Evolutionary conservation across 805 yeast species (phyloP).

Genomic region (Candida qinlingensis): DNA sequence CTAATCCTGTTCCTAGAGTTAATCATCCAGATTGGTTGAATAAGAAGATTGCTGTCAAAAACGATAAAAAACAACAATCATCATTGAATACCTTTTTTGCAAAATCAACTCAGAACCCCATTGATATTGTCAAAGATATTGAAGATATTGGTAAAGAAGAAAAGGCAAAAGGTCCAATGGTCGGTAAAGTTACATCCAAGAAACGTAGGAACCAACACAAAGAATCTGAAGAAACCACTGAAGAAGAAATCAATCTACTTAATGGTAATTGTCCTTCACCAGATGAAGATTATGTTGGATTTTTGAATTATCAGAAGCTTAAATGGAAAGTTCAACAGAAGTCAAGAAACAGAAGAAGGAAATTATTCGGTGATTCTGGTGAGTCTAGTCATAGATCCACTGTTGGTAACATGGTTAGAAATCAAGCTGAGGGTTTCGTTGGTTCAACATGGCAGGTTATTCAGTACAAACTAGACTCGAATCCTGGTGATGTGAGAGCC

Average conservation of each 20-base stretch:
- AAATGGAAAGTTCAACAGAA: slow-evolving; percentile 81
- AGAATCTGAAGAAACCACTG: slow-evolving; percentile 30
- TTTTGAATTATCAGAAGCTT: slow-evolving; percentile 72
- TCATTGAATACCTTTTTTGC: slow-evolving; percentile 55
- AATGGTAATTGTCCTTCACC: slow-evolving; percentile 60
- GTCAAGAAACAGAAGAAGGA: slow-evolving; percentile 64
- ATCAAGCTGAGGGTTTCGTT: slow-evolving; percentile 75
- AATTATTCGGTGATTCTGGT: slow-evolving; percentile 67
- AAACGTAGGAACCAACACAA: slow-evolving; percentile 29
- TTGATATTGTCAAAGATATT: slow-evolving; percentile 52
- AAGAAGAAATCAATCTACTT: slow-evolving; percentile 46
- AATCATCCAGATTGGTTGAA: slow-evolving; percentile 92
- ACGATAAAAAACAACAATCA: slow-evolving; percentile 70
- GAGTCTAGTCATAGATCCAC: slow-evolving; percentile 49
- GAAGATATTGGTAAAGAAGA: slow-evolving; percentile 59
- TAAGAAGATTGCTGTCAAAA: slow-evolving; percentile 50
- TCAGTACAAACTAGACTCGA: slow-evolving; percentile 54
- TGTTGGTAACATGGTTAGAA: slow-evolving; percentile 65
- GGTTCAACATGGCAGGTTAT: slow-evolving; percentile 82
- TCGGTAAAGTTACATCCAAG: slow-evolving; percentile 34
- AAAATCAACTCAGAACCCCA: slow-evolving; percentile 36
- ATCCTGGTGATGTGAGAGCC: slow-evolving; percentile 76
- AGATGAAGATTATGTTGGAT: slow-evolving; percentile 58
- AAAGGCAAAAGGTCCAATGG: slow-evolving; percentile 20
- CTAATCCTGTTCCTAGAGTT: slow-evolving; percentile 92